phyloP scores from a whole-genome alignment of 2,329 filamentous ascomycete genomes.

The Aureobasidium sp. region DNA sequence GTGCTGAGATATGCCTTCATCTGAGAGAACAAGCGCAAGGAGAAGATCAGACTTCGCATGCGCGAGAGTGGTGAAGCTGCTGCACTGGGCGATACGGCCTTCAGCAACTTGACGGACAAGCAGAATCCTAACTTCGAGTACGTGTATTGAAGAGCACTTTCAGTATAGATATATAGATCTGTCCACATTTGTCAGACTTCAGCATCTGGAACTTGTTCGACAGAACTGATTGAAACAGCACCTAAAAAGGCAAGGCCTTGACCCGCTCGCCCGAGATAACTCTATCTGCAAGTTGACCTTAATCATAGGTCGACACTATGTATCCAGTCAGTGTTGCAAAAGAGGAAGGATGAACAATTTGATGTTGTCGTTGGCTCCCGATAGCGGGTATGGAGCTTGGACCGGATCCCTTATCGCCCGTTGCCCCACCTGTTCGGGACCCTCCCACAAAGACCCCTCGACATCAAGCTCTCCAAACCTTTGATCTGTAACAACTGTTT shows the following conservation, averaged over 20 bases:
- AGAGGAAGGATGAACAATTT: neutral
- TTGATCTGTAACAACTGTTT: neutral
- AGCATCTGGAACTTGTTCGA: neutral
- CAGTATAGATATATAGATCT: neutral
- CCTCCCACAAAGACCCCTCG: neutral
- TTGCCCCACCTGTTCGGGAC: neutral
- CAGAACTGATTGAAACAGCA: neutral
- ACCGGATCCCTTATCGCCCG: neutral
- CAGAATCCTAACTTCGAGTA: constrained; percentile 16
- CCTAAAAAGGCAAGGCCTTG: neutral
- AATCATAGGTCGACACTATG: neutral
- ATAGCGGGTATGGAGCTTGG: neutral
- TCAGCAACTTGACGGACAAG: constrained; percentile 15
- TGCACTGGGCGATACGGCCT: neutral
- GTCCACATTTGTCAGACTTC: neutral
- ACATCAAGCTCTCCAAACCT: neutral
- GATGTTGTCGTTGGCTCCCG: neutral
- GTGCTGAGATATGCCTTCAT: neutral
- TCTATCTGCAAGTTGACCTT: no score
- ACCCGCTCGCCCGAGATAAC: neutral
- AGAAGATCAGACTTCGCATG: neutral
- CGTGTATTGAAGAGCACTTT: neutral
- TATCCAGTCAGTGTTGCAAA: neutral
- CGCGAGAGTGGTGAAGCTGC: constrained; percentile 1
- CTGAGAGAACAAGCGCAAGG: neutral